Evolutionary conservation across 371 early-diverging fungal genomes (phyloP).

Genomic region (Entomophthora muscae): DNA sequence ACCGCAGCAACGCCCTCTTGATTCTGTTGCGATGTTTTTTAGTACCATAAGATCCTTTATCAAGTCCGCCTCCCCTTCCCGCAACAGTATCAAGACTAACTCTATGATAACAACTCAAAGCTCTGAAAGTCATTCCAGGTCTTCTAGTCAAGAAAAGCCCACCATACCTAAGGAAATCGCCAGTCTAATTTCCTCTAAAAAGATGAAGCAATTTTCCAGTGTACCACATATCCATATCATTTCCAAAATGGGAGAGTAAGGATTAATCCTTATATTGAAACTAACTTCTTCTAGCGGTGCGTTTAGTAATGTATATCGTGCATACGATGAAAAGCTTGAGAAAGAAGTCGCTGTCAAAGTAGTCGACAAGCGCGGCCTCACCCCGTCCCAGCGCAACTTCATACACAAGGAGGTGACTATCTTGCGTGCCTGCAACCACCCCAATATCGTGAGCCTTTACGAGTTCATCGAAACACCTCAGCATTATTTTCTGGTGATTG

Average conservation of each 20-base stretch:
- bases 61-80: not conserved
- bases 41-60: not conserved
- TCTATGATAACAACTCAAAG: no score
- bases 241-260: constrained; percentile 40
- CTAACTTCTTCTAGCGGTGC: constrained; percentile 43
- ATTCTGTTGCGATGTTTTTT: not conserved
- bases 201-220: not conserved
- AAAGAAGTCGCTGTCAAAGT: constrained; percentile 66
- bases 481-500: constrained; percentile 67
- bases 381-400: constrained; percentile 33
- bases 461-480: constrained; percentile 38
- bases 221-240: constrained; percentile 1
- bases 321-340: constrained; percentile 28
- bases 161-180: no score
- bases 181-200: no score
- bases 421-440: constrained; percentile 63
- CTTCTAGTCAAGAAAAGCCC: no score
- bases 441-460: constrained; percentile 52
- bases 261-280: constrained; percentile 10
- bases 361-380: constrained; percentile 38
- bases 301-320: constrained; percentile 65
- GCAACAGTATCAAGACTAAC: not conserved
- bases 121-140: no score
- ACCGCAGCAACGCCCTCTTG: no score
- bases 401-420: constrained; percentile 74